Evolutionary conservation across 495 filamentous ascomycete genomes (phyloP).

Genomic region (Apiosordaria backusii): DNA sequence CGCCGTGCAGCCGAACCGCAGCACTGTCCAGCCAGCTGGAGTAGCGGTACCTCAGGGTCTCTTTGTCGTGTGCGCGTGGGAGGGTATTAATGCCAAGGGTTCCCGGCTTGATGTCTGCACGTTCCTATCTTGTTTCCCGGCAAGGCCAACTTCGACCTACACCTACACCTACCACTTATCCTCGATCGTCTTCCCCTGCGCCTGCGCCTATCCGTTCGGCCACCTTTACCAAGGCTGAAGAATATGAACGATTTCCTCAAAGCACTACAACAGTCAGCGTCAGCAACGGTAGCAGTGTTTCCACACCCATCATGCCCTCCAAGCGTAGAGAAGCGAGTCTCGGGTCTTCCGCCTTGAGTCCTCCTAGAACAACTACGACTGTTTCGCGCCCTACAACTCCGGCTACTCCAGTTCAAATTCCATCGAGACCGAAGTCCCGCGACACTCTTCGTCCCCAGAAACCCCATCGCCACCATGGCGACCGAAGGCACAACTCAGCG

Average conservation of each 20-base stretch:
- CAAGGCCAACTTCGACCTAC: constrained; percentile 12
- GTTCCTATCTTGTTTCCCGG: constrained; percentile 36
- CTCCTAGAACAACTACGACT: constrained; percentile 28
- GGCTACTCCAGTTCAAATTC: constrained; percentile 48
- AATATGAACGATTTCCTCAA: constrained; percentile 28
- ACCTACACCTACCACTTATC: constrained; percentile 4
- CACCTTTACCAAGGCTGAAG: constrained; percentile 8
- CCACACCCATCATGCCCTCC: constrained; percentile 28
- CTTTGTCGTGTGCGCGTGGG: constrained; percentile 10
- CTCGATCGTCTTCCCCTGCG: no score
- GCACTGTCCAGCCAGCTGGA: constrained; percentile 17
- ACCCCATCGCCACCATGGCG: constrained; percentile 24
- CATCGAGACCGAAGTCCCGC: constrained; percentile 33
- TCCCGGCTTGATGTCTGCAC: constrained; percentile 35
- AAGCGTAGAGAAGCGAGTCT: constrained; percentile 23
- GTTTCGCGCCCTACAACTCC: constrained; percentile 36
- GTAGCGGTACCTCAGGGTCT: constrained; percentile 3
- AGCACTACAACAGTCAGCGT: constrained; percentile 12
- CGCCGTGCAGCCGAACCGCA: constrained; percentile 22
- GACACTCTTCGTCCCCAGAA: constrained; percentile 31
- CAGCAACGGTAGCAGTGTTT: constrained; percentile 15
- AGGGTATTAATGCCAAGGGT: constrained; percentile 21
- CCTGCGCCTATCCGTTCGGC: background rate
- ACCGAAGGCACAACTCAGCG: constrained; percentile 14
- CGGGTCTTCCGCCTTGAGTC: constrained; percentile 29